Evolutionary conservation across 1,139 yeast species (phyloP), one percentile per base, ranked within the genome.

Genomic region (Yamadazyma dushanensis): DNA sequence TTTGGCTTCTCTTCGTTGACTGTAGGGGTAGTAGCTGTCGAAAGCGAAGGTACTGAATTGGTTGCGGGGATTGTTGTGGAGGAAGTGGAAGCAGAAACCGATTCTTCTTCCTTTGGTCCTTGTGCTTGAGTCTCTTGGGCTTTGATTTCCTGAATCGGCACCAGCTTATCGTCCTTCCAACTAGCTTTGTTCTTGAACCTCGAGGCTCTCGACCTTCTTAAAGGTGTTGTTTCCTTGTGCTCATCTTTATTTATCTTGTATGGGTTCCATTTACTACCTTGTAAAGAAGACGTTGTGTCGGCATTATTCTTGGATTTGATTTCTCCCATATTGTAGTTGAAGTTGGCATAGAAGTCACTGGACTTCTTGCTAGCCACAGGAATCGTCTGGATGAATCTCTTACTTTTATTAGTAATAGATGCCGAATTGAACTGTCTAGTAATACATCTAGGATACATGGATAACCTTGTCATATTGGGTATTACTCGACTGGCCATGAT

Each of bases 381-480:
- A 16, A 67, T 61, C 4, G 75, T 70, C 46, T 70, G 73, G 57
- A 70, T 63, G 46, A 61, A 69, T 36, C 76, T 49, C 46, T 59
- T 68, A 27, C 66, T 57, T 6, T 55, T 59, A 34, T 52, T 56
- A 31, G 54, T 25, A 9, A 26, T 20, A 5, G 16, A 7, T n/a
- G 26, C 13, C 2, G 30, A 17, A 26, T 26, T 32, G 21, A 27
- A 27, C 10, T 13, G 22, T 16, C 30, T 27, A 11, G 17, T 27
- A 6, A 16, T 17, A 8, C 22, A 27, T 17, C 30, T 27, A 17
- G 21, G 22, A 27, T 27, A 11, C 3, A 27, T 13, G n/a, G n/a
- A n/a, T n/a, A n/a, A n/a, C n/a, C n/a, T n/a, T 17, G 11, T 17
- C 11, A 7, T 25, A 14, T 5, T 14, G 3, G 27, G 18, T 8